A percentile compares a stretch with the other conserved stretches of the same genome.
phyloP scores from a whole-genome alignment of 2,329 filamentous ascomycete genomes.

The Botrytis fragariae region DNA sequence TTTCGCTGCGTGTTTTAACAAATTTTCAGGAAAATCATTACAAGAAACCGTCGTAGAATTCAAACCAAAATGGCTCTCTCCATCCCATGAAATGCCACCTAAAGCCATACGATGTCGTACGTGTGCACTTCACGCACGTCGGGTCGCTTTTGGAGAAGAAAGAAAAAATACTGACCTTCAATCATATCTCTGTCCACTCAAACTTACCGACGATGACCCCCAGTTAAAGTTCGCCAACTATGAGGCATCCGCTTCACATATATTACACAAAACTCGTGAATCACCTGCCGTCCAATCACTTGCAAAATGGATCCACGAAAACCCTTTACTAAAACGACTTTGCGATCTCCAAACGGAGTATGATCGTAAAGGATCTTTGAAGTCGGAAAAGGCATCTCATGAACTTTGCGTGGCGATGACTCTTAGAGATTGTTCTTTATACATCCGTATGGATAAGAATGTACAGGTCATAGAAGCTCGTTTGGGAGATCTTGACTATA shows the following conservation, averaged over 20 bases:
- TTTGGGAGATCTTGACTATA: constrained; percentile 75
- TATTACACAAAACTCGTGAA: constrained; percentile 31
- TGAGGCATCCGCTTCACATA: constrained; percentile 36
- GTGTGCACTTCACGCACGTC: constrained; percentile 52
- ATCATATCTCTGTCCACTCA: constrained; percentile 58
- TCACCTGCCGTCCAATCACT: constrained; percentile 27
- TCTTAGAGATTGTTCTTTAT: constrained; percentile 74
- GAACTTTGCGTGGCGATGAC: constrained; percentile 73
- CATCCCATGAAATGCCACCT: constrained; percentile 68
- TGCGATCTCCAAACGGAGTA: constrained; percentile 42
- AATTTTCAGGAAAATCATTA: constrained; percentile 21
- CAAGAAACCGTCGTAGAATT: constrained; percentile 60
- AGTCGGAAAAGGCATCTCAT: constrained; percentile 37
- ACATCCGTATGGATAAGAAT: constrained; percentile 54
- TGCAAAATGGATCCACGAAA: constrained; percentile 39
- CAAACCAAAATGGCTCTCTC: constrained; percentile 81
- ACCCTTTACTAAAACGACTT: constrained; percentile 41
- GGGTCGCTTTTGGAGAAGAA: constrained; percentile 44
- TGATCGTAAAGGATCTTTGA: constrained; percentile 36
- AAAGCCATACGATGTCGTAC: constrained; percentile 67
- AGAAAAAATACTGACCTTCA: constrained; percentile 28
- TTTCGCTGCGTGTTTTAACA: not conserved
- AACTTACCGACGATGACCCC: constrained; percentile 54
- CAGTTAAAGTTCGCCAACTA: constrained; percentile 41
- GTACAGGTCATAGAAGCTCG: constrained; percentile 50